phyloP scores from a whole-genome alignment of 305 asterid species.

The Solanum chacoense region DNA sequence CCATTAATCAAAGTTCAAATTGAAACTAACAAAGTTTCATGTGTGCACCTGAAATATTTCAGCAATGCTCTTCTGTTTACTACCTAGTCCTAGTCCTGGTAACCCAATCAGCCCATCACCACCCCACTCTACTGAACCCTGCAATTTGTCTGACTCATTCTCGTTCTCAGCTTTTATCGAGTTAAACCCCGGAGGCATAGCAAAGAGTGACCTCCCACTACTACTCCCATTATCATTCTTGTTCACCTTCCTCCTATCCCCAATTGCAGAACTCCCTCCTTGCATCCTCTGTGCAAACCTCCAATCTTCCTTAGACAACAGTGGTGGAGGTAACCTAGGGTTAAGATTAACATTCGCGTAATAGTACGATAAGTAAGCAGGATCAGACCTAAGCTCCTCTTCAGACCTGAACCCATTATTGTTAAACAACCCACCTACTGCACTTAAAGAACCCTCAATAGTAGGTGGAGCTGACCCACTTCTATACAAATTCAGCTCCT shows the following conservation, averaged over 20 bases:
- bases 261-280: slow-evolving; percentile 22
- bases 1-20: not conserved
- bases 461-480: slow-evolving; percentile 33
- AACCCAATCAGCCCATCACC: slow-evolving; percentile 32
- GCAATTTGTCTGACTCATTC: slow-evolving; percentile 23
- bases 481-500: slow-evolving; percentile 52
- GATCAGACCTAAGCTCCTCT: slow-evolving; percentile 31
- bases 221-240: slow-evolving; percentile 8
- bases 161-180: slow-evolving; percentile 50
- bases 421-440: slow-evolving; percentile 28
- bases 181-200: slow-evolving; percentile 69
- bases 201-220: slow-evolving; percentile 16
- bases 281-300: slow-evolving; percentile 23
- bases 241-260: slow-evolving; percentile 23
- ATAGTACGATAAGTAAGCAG: slow-evolving; percentile 21
- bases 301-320: slow-evolving; percentile 54
- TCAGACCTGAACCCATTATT: slow-evolving; percentile 18
- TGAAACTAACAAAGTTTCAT: not conserved
- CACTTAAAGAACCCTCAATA: slow-evolving; percentile 25
- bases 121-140: slow-evolving; percentile 26
- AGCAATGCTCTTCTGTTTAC: slow-evolving; percentile 63
- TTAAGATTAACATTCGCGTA: slow-evolving; percentile 26
- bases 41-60: slow-evolving; percentile 58
- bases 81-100: slow-evolving; percentile 25
- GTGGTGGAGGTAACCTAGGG: slow-evolving; percentile 73